Base-by-base conservation (phyloP, 306 rosid species). In the Quillaja saponaria region DNA sequence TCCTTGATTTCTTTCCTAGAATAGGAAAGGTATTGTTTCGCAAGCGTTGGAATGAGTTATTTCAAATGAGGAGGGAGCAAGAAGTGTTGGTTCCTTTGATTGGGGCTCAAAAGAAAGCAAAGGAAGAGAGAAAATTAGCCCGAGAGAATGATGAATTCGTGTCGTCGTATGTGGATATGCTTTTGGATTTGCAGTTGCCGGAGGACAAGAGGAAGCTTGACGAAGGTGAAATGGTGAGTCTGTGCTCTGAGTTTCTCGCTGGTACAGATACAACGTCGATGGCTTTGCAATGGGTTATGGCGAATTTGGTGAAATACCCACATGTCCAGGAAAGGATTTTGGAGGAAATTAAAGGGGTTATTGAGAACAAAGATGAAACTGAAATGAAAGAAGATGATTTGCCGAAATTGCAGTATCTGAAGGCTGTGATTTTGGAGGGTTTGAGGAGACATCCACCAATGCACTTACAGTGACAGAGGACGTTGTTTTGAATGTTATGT, bases 251-350 rank as follows among this genome's bases (percentile, higher is more conserved):
- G 52, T 79, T 79, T 70, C 52, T 79, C 17, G 80, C 80, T 2
- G 84, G 74, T 40, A 49, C 80, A 0, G 80, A 79, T 61, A 74
- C 84, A 10, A 79, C 83, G 20, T 53, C 80, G 17, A 74, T 80
- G 0, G 71, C 83, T 31, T 42, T 78, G 55, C 60, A 78, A 48
- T 78, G 83, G 83, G 65, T 78, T 31, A 74, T 78, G 84, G 84
- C 80, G 11, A 79, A 79, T 69, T 44, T 79, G 48, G 84, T 79
- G 56, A 79, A 70, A 49, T 37, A 44, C 17, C 71, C 64, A 5
- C 14, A 66, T 7, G 61, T 70, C 20, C 84, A 70, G 61, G 64
- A 74, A 60, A 74, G 63, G 34, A 55, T 79, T 44, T 18, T 42
- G 13, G 57, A 45, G 64, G 80, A 74, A 41, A 74, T 79, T 42